phyloP scores from a whole-genome alignment of 164 flowering plant species.

The Chimonanthus salicifolius region DNA sequence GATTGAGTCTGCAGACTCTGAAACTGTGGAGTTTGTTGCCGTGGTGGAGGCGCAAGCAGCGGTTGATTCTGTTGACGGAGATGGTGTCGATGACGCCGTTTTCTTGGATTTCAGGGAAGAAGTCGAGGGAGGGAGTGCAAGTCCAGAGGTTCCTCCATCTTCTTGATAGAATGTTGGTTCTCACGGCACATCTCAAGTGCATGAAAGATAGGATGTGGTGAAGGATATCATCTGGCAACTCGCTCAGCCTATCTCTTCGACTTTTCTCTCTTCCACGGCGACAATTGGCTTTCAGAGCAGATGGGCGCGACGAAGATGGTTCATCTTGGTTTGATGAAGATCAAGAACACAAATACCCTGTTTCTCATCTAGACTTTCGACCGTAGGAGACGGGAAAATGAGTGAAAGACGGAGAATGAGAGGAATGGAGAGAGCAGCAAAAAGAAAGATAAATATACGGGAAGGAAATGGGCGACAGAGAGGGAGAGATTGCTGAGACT shows the following conservation, averaged over 20 bases:
- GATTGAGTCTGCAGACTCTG: neutral
- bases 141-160: slow-evolving; percentile 1
- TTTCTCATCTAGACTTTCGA: too few species aligned
- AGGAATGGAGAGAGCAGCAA: too few species aligned
- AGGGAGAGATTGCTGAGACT: too few species aligned
- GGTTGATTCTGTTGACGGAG: neutral
- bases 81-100: neutral
- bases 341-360: too few species aligned
- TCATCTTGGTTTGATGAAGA: too few species aligned
- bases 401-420: too few species aligned
- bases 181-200: neutral
- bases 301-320: too few species aligned
- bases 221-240: neutral
- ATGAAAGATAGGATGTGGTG: neutral
- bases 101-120: neutral
- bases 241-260: neutral
- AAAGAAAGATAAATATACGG: too few species aligned
- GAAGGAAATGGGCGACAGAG: too few species aligned
- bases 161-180: slow-evolving; percentile 4
- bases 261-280: too few species aligned
- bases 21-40: neutral
- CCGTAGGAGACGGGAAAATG: too few species aligned
- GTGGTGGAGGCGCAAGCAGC: neutral
- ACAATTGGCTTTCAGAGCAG: too few species aligned
- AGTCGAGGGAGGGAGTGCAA: neutral